These are phyloP conservation scores for Cyclaneusma minus DNA, from an alignment of 2,329 filamentous ascomycete species.

Conservation along the genomic window DNA sequence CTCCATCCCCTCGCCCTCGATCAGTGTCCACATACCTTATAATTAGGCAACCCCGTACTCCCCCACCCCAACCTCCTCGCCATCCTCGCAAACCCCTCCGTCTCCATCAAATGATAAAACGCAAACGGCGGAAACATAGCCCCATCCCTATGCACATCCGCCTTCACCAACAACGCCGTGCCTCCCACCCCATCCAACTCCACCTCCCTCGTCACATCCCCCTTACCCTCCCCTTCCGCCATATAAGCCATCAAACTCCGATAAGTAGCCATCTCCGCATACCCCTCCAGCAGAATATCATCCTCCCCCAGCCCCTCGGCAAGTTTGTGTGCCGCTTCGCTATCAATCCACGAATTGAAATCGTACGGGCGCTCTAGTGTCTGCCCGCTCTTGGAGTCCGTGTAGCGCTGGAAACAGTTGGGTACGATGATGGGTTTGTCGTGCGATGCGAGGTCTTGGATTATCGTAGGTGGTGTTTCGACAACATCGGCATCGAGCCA, in stretches of 20 bases:
- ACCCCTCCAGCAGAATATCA: constrained; percentile 87
- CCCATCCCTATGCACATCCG: constrained; percentile 89
- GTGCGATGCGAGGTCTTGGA: constrained; percentile 80
- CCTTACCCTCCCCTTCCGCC: constrained; percentile 37
- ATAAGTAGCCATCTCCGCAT: constrained; percentile 85
- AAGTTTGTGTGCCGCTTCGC: constrained; percentile 59
- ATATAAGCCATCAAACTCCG: constrained; percentile 82
- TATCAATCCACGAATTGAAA: constrained; percentile 96
- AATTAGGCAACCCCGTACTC: constrained; percentile 83
- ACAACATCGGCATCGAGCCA: constrained; percentile 91
- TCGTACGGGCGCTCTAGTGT: constrained; percentile 77
- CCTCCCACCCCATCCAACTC: constrained; percentile 86
- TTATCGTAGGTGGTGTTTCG: constrained; percentile 70
- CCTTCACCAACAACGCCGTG: constrained; percentile 84
- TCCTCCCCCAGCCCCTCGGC: constrained; percentile 72
- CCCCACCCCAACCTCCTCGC: constrained; percentile 75
- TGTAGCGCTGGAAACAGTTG: constrained; percentile 87
- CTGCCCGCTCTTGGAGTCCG: constrained; percentile 50
- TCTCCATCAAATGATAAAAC: constrained; percentile 95
- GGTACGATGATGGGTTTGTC: constrained; percentile 86
- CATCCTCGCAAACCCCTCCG: constrained; percentile 97
- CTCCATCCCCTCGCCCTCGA: background rate
- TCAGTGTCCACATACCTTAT: constrained; percentile 82
- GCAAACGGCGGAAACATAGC: constrained; percentile 97
- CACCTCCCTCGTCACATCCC: constrained; percentile 46